Evolutionary conservation across 148 eudicot species (phyloP), one percentile per base, ranked within the genome.

Genomic region (Diospyros lotus): DNA sequence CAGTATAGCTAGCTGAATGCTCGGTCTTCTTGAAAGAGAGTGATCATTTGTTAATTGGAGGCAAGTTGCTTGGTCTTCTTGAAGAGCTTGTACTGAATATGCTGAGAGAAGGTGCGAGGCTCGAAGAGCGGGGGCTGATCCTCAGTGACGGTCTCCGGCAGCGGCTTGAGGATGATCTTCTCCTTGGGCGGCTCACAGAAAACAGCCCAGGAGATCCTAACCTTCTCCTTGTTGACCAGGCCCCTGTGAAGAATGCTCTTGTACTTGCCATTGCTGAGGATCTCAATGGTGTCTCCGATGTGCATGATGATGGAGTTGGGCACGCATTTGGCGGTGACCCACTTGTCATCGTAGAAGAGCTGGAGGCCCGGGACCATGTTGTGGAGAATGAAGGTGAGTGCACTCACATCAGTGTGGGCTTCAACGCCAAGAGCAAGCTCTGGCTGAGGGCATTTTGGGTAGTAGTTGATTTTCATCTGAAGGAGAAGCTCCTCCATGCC

Each of bases 361-460:
- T 94, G 98, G 0, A 94, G 91, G 11, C 98, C 98, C 0, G 98
- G 98, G n/a, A 94, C 98, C 97, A 92, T 92, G 89, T 92, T 94
- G 85, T 92, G 97, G 77, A 94, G 92, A 69, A 94, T 92, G 80
- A 94, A 92, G 46, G 96, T 92, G 63, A 94, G 79, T 69, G 98
- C 88, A 58, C 92, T 87, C 13, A 94, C 82, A 40, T 94, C 98
- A 0, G 98, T 94, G 85, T 94, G 98, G 39, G 98, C 96, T 79
- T 94, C 98, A 12, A 94, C 97, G 4, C 98, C 98, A 4, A 92
- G 80, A 77, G 98, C 98, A 4, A 94, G 82, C 75, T 94, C 98
- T 0, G 97, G 98, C 54, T 94, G 98, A 76, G 98, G 98, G 80
- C 98, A 94, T 79, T 84, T 90, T 28, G 98, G 98, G 89, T 94